Evolutionary conservation across 2,329 filamentous ascomycete genomes (phyloP).

Genomic region (Talaromyces sp.): DNA sequence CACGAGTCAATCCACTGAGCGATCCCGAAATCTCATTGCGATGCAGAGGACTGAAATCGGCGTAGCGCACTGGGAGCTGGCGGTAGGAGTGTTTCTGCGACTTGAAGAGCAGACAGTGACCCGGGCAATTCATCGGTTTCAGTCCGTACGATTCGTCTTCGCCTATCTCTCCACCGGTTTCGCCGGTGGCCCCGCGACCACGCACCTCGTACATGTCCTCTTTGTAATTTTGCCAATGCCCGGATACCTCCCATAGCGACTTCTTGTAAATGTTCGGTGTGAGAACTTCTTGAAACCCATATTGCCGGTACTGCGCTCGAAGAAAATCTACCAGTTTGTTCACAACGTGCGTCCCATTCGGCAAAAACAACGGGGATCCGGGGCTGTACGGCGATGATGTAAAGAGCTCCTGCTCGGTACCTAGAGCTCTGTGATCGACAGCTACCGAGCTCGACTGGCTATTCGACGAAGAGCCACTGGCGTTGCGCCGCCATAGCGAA

Average conservation of each 20-base stretch:
- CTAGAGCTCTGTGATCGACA: conserved; percentile 48
- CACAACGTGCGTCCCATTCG: conserved; percentile 75
- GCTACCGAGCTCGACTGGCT: conserved; percentile 30
- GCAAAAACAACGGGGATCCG: conserved; percentile 78
- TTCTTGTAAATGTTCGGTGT: conserved; percentile 90
- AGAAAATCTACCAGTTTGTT: conserved; percentile 78
- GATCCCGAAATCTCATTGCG: conserved; percentile 80
- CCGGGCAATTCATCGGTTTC: conserved; percentile 92
- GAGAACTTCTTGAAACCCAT: conserved; percentile 83
- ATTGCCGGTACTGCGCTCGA: conserved; percentile 74
- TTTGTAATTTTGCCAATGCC: conserved; percentile 83
- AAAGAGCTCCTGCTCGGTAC: conserved; percentile 64
- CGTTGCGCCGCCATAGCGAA: conserved; percentile 8
- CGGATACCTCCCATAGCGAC: conserved; percentile 77
- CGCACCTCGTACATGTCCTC: conserved; percentile 85
- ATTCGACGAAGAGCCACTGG: conserved; percentile 7
- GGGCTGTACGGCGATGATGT: conserved; percentile 74
- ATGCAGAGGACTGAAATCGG: conserved; percentile 83
- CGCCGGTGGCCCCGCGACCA: conserved; percentile 44
- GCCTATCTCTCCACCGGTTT: conserved; percentile 40
- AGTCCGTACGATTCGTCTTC: conserved; percentile 72
- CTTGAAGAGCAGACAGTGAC: conserved; percentile 79
- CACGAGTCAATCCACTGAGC: conserved; percentile 73
- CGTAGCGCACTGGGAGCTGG: conserved; percentile 76
- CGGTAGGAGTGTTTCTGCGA: conserved; percentile 68